Base-by-base conservation (phyloP, 2,329 filamentous ascomycete species). In the Calonectria hawksworthii region DNA sequence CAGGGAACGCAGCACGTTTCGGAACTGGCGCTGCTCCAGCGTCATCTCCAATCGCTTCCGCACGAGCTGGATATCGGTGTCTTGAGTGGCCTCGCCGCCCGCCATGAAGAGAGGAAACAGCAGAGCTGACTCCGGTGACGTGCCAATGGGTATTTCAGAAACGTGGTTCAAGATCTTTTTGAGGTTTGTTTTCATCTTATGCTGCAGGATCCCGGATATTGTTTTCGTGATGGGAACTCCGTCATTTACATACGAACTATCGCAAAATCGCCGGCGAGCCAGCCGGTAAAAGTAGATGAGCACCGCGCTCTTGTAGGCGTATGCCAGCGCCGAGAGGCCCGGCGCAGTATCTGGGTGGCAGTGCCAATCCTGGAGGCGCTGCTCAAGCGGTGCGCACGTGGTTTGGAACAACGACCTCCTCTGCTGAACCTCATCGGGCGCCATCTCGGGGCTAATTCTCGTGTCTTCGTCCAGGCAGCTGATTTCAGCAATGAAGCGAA, bases 21-120 rank as follows among this genome's bases (percentile, higher is more conserved):
- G 66, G 36, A 70, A 74, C 4, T 32, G 67, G 3, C 67, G 38
- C 56, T 41, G 50, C 38, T 74, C 28, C 21, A 61, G 21, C 10
- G 32, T 70, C 28, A 61, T 59, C 28, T 44, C 21, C 30, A 70
- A 10, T 18, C 71, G 34, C 18, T 18, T 28, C 6, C 56, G 56
- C 56, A 63, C 56, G 26, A 63, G 56, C 34, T 30, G 34, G n/a
- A 63, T 47, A 23, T 65, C 32, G 11, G 7, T 11, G 4, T 54
- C 9, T 1, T 69, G 47, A 0, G 16, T 64, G 21, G 54, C 54
- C 52, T 73, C 65, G 16, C 71, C 71, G 1, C 71, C 51, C 30
- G 67, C 67, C 5, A 70, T n/a, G n/a, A 70, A 70, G 3, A 74
- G 54, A 14, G 71, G 71, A 34, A 73, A 69, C 50, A 73, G 44